Conservation (phyloP, 805 yeast genomes). For the Lachancea thermotolerans region DNA sequence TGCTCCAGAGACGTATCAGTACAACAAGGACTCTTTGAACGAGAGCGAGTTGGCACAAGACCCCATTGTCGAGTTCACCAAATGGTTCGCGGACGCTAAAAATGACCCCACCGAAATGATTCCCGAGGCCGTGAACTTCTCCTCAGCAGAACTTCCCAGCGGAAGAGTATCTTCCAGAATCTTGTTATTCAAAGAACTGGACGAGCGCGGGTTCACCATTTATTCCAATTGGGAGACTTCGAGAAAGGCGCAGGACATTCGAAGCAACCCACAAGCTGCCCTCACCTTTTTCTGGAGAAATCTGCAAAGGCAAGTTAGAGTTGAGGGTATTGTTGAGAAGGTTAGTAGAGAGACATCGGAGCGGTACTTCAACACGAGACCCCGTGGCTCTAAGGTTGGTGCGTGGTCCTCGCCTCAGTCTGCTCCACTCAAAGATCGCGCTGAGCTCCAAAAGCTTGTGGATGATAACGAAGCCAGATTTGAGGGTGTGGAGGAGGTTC, state of each 20-base stretch:
- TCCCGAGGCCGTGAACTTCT: conserved; percentile 81
- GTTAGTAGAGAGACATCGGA: conserved; percentile 68
- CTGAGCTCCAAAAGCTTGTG: conserved; percentile 53
- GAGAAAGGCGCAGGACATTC: conserved; percentile 68
- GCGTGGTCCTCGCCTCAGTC: conserved; percentile 97
- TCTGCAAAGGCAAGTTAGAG: conserved; percentile 84
- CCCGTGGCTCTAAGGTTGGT: conserved; percentile 88
- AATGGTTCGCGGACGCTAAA: conserved; percentile 79
- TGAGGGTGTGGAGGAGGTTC: conserved; percentile 56
- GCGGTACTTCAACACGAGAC: conserved; percentile 78
- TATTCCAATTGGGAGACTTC: conserved; percentile 90
- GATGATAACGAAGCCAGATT: conserved; percentile 47
- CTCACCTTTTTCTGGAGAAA: conserved; percentile 89
- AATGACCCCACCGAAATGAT: conserved; percentile 45
- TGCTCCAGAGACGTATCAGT: conserved; percentile 87
- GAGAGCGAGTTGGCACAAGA: conserved; percentile 45
- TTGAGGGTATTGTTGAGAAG: conserved; percentile 77
- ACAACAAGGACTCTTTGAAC: conserved; percentile 57
- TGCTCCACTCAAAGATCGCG: conserved; percentile 47
- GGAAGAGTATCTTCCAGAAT: conserved; percentile 87
- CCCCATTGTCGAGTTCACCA: conserved; percentile 73
- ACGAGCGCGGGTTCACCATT: conserved; percentile 72
- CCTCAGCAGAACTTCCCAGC: conserved; percentile 81
- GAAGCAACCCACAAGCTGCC: conserved; percentile 71
- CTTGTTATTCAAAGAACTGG: conserved; percentile 85